A percentile compares a stretch with the other conserved stretches of the same genome.
phyloP scores from a whole-genome alignment of 192 early-diverging fungal genomes.

The Backusella tuberculispora region DNA sequence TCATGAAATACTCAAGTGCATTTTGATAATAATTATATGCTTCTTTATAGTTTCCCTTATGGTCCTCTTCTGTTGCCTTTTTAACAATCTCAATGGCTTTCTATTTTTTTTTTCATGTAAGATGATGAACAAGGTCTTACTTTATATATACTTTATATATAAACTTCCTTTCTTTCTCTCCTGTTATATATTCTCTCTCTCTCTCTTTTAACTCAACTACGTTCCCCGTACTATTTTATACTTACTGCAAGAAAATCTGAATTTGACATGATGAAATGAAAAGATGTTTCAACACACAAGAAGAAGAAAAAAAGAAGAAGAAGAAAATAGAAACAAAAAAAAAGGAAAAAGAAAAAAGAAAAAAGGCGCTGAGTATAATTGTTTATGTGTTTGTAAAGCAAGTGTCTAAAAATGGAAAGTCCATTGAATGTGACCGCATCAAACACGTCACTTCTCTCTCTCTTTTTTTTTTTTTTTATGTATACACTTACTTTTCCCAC shows the following conservation, averaged over 20 bases:
- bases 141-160: too few species aligned
- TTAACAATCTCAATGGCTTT: constrained; percentile 94
- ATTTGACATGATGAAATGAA: constrained; percentile 26
- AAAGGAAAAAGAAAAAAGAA: neutral
- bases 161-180: too few species aligned
- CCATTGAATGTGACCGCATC: neutral
- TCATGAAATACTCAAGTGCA: constrained; percentile 93
- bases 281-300: neutral
- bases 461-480: constrained; percentile 11
- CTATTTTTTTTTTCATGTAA: constrained; percentile 36
- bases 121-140: too few species aligned
- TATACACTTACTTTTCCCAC: neutral
- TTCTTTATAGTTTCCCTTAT: constrained; percentile 84
- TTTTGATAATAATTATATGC: constrained; percentile 90
- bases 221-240: neutral
- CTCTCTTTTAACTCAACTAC: too few species aligned
- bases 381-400: constrained; percentile 10
- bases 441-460: neutral
- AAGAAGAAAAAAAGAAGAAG: neutral
- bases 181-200: too few species aligned
- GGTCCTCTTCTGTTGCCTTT: constrained; percentile 92
- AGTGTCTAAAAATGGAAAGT: neutral
- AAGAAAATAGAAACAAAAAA: neutral
- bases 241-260: constrained; percentile 31
- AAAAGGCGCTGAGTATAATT: neutral